Base-by-base conservation (phyloP, 768 basidiomycete species). In the Mycena latifolia region DNA sequence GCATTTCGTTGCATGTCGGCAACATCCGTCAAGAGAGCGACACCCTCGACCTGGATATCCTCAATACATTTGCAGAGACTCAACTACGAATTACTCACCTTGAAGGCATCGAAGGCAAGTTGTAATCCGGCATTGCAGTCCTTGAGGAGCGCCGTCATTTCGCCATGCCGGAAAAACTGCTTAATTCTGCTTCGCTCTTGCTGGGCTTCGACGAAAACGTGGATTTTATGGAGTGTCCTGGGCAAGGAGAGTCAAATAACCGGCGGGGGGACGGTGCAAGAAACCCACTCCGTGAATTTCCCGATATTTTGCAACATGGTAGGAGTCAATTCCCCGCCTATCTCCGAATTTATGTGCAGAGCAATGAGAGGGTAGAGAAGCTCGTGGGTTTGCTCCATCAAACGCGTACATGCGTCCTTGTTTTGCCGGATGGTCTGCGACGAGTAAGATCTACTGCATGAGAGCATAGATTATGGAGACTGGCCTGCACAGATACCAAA, bases 211-310 rank as follows among this genome's bases (percentile, higher is more conserved):
- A 54, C 25, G 20, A 14, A 55, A 5, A 37, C 37, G 15, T 55
- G 6, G 3, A 55, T 41, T 17, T 55, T 41, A 27, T 55, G 27
- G 3, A 55, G 39, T 17, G 54, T 54, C 28, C 53, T 54, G n/a
- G 15, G 14, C 22, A 33, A 33, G 6, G 22, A 25, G 3, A 2
- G n/a, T 54, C 24, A 39, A 17, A 39, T 11, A 4, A 39, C 11
- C 5, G 33, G 14, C 5, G 33, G 22, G 20, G 7, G 8, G 3
- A 33, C 20, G 8, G 25, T 33, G 31, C 11, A 6, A 11, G 11
- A n/a, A n/a, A n/a, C n/a, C n/a, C n/a, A 54, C 53, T 39, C 53
- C 0, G 35, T 54, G 20, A 54, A 41, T 39, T 41, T 24, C 4
- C 53, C 53, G 5, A 54, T 25, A 15, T 54, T 1, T 0, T 39